These are phyloP conservation scores for Scedosporium boydii DNA, from an alignment of 2,329 filamentous ascomycete species.

Conservation along the genomic window DNA sequence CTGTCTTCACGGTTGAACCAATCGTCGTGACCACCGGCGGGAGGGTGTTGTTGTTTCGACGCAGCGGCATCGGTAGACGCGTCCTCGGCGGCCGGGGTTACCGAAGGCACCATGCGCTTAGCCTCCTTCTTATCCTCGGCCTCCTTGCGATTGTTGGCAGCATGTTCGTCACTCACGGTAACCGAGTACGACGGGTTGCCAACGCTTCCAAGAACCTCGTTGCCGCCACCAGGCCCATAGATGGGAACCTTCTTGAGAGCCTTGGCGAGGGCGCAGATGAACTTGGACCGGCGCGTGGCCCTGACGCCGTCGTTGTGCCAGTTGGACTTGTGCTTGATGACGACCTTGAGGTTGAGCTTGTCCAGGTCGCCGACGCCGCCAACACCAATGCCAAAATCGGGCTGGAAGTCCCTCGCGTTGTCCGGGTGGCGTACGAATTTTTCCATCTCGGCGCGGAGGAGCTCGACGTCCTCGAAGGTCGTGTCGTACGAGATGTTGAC, in stretches of 20 bases:
- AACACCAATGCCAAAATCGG: slow-evolving; percentile 71
- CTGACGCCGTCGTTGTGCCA: slow-evolving; percentile 83
- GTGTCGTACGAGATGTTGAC: slow-evolving; percentile 81
- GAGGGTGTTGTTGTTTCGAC: background rate
- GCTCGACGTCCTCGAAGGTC: slow-evolving; percentile 78
- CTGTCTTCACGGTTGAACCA: slow-evolving; percentile 2
- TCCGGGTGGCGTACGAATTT: slow-evolving; percentile 74
- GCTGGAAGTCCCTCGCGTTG: slow-evolving; percentile 84
- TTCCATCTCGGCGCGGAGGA: slow-evolving; percentile 76
- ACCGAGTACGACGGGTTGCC: slow-evolving; percentile 78
- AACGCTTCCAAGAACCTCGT: slow-evolving; percentile 50
- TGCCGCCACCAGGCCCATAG: slow-evolving; percentile 66
- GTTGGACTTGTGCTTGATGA: slow-evolving; percentile 87
- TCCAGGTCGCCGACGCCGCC: slow-evolving; percentile 74
- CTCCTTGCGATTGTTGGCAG: slow-evolving; percentile 49
- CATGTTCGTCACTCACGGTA: slow-evolving; percentile 59
- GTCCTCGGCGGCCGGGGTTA: slow-evolving; percentile 17
- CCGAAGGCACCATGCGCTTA: slow-evolving; percentile 51
- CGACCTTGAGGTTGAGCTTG: slow-evolving; percentile 73
- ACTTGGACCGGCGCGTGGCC: slow-evolving; percentile 77
- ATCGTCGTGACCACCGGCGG: background rate
- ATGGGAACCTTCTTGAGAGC: slow-evolving; percentile 85
- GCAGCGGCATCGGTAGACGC: background rate
- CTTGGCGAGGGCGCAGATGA: slow-evolving; percentile 86
- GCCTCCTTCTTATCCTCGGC: slow-evolving; percentile 51